These are phyloP conservation scores for Eremothecium coryli DNA, from an alignment of 1,139 yeast species.

Conservation along the genomic window DNA sequence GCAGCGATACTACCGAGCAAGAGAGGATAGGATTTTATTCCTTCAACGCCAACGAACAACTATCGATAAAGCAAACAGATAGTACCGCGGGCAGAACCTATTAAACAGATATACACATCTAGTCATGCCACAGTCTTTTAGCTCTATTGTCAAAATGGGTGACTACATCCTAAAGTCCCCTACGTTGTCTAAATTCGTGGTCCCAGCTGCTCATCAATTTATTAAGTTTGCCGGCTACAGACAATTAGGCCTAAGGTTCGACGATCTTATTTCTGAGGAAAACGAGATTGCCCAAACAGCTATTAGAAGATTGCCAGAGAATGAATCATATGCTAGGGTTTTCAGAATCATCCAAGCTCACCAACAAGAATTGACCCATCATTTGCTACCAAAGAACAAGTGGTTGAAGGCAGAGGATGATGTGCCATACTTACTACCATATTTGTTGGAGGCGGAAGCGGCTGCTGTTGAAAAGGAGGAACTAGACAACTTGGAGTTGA, in stretches of 20 bases:
- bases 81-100: too few relatives aligned
- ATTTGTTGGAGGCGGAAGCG: constrained; percentile 88
- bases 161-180: constrained; percentile 80
- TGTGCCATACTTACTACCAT: constrained; percentile 75
- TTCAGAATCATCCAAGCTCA: constrained; percentile 88
- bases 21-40: too few relatives aligned
- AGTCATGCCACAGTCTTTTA: constrained; percentile 45
- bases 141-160: constrained; percentile 73
- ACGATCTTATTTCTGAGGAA: constrained; percentile 84
- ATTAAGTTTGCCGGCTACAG: constrained; percentile 80
- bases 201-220: constrained; percentile 73
- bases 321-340: constrained; percentile 80
- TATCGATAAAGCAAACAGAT: too few relatives aligned
- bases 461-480: constrained; percentile 82
- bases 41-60: too few relatives aligned
- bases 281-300: constrained; percentile 82
- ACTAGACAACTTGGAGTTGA: constrained; percentile 59
- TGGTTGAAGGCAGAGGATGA: constrained; percentile 78
- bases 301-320: constrained; percentile 72
- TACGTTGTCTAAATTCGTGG: constrained; percentile 58
- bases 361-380: constrained; percentile 78
- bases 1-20: too few relatives aligned
- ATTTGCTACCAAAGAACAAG: constrained; percentile 72
- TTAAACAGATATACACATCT: too few relatives aligned
- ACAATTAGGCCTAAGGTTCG: constrained; percentile 80